Conservation (phyloP, 2,329 filamentous ascomycete genomes). For the Colletotrichum scovillei region DNA sequence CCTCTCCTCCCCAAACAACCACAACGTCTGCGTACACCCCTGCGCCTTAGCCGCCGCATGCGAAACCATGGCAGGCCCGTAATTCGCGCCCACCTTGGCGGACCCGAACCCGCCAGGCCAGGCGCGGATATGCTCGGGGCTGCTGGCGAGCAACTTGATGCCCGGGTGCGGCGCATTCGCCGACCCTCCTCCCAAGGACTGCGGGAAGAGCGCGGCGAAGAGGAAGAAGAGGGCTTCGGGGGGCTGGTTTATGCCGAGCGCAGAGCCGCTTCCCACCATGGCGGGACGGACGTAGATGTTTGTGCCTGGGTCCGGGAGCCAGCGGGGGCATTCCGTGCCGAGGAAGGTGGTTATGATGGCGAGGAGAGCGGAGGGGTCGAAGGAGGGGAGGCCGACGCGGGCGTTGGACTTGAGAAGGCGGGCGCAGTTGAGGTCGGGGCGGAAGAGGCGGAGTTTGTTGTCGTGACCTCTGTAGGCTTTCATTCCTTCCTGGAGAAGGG, state of each 20-base stretch:
- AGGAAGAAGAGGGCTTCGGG: conserved; percentile 75
- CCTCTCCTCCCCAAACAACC: conserved; percentile 68
- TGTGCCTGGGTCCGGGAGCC: conserved; percentile 68
- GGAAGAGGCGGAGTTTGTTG: conserved; percentile 73
- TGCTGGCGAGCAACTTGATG: conserved; percentile 4
- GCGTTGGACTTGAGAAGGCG: conserved; percentile 61
- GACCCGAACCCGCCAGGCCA: conserved; percentile 70
- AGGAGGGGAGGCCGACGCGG: conserved; percentile 74
- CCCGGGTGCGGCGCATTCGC: background rate
- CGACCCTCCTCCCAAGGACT: conserved; percentile 11
- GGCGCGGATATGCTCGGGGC: conserved; percentile 31
- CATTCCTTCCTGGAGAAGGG: conserved; percentile 61
- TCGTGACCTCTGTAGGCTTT: conserved; percentile 80
- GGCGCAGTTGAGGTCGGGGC: conserved; percentile 70
- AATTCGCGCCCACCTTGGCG: conserved; percentile 73
- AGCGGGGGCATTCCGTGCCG: conserved; percentile 66
- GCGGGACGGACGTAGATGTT: conserved; percentile 76
- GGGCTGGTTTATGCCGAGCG: conserved; percentile 72
- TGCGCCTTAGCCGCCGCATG: conserved; percentile 63
- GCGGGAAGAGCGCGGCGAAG: conserved; percentile 52
- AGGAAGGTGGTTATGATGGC: conserved; percentile 71
- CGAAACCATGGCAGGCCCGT: conserved; percentile 67
- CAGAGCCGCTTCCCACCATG: conserved; percentile 70
- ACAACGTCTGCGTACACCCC: conserved; percentile 71
- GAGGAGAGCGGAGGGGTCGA: conserved; percentile 70